These are phyloP conservation scores for Colletotrichum sublineola DNA, from an alignment of 2,329 filamentous ascomycete species.

Conservation along the genomic window DNA sequence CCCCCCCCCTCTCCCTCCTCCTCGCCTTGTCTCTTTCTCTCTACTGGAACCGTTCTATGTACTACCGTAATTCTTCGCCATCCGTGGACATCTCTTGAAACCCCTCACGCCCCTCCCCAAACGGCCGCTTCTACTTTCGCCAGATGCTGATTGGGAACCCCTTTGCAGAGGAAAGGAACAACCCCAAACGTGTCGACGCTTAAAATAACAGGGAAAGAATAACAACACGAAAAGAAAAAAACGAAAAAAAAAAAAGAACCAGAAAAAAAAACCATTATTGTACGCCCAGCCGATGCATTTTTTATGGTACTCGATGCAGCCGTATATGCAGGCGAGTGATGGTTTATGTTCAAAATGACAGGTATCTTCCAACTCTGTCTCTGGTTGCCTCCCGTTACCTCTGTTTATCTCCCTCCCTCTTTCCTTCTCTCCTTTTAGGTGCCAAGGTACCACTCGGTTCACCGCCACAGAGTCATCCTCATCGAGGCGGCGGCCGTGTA, in stretches of 20 bases:
- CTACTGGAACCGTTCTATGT: background rate
- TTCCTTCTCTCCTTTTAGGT: background rate
- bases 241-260: background rate
- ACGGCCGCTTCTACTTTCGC: background rate
- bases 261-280: background rate
- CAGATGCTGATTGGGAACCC: background rate
- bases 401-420: background rate
- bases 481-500: slow-evolving; percentile 29
- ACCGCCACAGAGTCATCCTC: slow-evolving; percentile 31
- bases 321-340: slow-evolving; percentile 6
- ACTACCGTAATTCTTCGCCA: background rate
- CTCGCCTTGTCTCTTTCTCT: background rate
- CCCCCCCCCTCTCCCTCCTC: no score
- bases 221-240: no score
- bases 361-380: background rate
- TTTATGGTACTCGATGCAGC: slow-evolving; percentile 5
- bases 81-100: background rate
- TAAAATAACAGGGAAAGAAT: background rate
- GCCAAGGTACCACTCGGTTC: background rate
- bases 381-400: no score
- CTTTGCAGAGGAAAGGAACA: background rate
- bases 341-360: slow-evolving; percentile 20
- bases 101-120: background rate
- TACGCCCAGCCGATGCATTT: slow-evolving; percentile 32
- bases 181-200: slow-evolving; percentile 1